Conservation (phyloP, 306 rosid species). For the Quercus cerris region DNA sequence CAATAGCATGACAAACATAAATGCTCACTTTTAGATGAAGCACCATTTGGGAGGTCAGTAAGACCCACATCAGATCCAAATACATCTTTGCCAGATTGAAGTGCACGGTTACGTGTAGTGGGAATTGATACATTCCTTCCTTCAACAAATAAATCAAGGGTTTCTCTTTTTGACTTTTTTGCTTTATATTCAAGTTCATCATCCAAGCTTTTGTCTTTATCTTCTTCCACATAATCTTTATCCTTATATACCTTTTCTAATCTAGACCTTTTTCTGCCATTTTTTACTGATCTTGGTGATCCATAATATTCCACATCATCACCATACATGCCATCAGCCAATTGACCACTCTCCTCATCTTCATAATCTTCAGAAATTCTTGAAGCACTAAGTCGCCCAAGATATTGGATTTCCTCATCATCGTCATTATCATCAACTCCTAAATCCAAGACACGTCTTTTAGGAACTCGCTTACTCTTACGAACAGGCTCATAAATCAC, state of each 20-base stretch:
- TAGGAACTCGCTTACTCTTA: slow-evolving; percentile 38
- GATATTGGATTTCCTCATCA: slow-evolving; percentile 34
- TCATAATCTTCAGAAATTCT: slow-evolving; percentile 11
- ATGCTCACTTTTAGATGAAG: slow-evolving; percentile 32
- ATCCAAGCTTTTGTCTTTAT: slow-evolving; percentile 15
- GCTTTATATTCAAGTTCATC: slow-evolving; percentile 26
- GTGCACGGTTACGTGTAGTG: slow-evolving; percentile 26
- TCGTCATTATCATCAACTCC: slow-evolving; percentile 23
- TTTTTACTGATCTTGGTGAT: slow-evolving; percentile 4
- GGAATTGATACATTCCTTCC: slow-evolving; percentile 11
- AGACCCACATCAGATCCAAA: slow-evolving; percentile 17
- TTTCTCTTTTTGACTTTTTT: slow-evolving; percentile 30
- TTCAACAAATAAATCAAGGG: slow-evolving; percentile 13
- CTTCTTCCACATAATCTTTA: slow-evolving; percentile 32
- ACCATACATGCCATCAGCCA: not conserved
- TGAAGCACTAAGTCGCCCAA: slow-evolving; percentile 27
- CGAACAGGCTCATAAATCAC: slow-evolving; percentile 20
- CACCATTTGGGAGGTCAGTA: slow-evolving; percentile 17
- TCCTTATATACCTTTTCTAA: slow-evolving; percentile 19
- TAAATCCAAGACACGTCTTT: slow-evolving; percentile 22
- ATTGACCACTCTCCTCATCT: not conserved
- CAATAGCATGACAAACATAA: slow-evolving; percentile 1
- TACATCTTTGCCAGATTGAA: slow-evolving; percentile 25
- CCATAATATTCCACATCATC: slow-evolving; percentile 1
- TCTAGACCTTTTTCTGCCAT: slow-evolving; percentile 21